phyloP scores from a whole-genome alignment of 2,329 filamentous ascomycete genomes.

The Penicillium sp. region DNA sequence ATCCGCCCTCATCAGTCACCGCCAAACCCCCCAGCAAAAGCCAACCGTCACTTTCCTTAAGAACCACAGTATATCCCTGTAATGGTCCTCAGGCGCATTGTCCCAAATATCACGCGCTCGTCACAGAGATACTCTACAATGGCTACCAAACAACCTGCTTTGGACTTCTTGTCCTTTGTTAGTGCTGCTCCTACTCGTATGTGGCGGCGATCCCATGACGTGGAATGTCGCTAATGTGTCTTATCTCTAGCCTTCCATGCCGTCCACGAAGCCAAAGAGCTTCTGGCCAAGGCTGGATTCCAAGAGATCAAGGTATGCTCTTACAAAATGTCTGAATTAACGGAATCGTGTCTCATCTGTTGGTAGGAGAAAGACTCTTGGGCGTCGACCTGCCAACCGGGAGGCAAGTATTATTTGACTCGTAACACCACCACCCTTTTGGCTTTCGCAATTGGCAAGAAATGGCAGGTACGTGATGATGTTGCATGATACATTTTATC shows the following conservation, averaged over 20 bases:
- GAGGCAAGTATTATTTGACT: slow-evolving; percentile 94
- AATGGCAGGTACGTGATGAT: slow-evolving; percentile 62
- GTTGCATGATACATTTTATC: not conserved
- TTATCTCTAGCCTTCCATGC: slow-evolving; percentile 77
- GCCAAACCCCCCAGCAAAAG: slow-evolving; percentile 7
- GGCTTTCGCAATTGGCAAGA: slow-evolving; percentile 83
- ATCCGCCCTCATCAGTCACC: slow-evolving; percentile 6
- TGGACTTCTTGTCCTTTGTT: slow-evolving; percentile 89
- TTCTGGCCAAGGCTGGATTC: slow-evolving; percentile 81
- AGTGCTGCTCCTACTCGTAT: slow-evolving; percentile 91
- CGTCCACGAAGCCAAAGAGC: slow-evolving; percentile 70
- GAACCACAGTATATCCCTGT: not conserved
- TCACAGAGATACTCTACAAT: slow-evolving; percentile 26
- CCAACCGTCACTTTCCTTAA: not conserved
- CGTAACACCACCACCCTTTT: slow-evolving; percentile 89
- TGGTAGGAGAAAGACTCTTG: slow-evolving; percentile 77
- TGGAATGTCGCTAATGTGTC: slow-evolving; percentile 9
- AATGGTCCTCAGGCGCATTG: slow-evolving; percentile 12
- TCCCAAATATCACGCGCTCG: slow-evolving; percentile 12
- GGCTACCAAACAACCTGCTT: slow-evolving; percentile 50
- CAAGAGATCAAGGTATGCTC: slow-evolving; percentile 66
- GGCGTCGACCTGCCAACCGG: slow-evolving; percentile 72
- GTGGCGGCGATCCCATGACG: slow-evolving; percentile 25
- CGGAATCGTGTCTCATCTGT: not conserved
- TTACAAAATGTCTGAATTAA: not conserved